phyloP scores from a whole-genome alignment of 441 rosid genomes.

The Erodium trifolium region DNA sequence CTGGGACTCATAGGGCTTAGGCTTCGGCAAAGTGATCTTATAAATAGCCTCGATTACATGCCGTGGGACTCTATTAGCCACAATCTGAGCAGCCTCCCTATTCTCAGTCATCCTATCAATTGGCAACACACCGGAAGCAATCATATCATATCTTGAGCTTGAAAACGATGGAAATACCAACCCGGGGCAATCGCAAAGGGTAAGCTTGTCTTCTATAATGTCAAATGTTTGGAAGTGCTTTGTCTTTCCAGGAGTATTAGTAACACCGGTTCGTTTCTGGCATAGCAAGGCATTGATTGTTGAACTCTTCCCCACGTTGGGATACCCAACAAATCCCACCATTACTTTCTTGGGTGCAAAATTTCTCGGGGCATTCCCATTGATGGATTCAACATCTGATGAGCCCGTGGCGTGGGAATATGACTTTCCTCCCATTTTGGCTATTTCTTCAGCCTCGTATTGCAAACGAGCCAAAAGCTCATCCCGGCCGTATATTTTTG shows the following conservation, averaged over 20 bases:
- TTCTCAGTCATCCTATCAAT: slow-evolving; percentile 84
- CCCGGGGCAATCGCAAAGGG: slow-evolving; percentile 88
- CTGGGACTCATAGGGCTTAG: slow-evolving; percentile 70
- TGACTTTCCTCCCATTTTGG: slow-evolving; percentile 38
- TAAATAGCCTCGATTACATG: slow-evolving; percentile 55
- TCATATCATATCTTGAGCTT: slow-evolving; percentile 82
- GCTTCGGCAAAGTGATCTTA: slow-evolving; percentile 68
- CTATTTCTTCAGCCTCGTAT: slow-evolving; percentile 65
- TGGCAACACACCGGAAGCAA: slow-evolving; percentile 90
- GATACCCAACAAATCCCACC: slow-evolving; percentile 92
- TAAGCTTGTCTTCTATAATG: slow-evolving; percentile 64
- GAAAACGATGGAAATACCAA: slow-evolving; percentile 92
- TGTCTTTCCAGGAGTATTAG: slow-evolving; percentile 91
- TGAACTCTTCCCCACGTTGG: slow-evolving; percentile 92
- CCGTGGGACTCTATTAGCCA: slow-evolving; percentile 67
- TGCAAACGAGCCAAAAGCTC: slow-evolving; percentile 69
- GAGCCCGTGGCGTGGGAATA: slow-evolving; percentile 24
- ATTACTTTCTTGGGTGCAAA: slow-evolving; percentile 36
- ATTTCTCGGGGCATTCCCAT: slow-evolving; percentile 9
- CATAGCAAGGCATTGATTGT: slow-evolving; percentile 90
- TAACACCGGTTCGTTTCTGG: slow-evolving; percentile 86
- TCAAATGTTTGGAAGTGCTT: slow-evolving; percentile 81
- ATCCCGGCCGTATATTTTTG: slow-evolving; percentile 63
- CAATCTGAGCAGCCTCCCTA: slow-evolving; percentile 80
- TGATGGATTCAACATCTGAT: slow-evolving; percentile 17